Conservation (phyloP, 805 yeast genomes). For the Saturnispora diversa region DNA sequence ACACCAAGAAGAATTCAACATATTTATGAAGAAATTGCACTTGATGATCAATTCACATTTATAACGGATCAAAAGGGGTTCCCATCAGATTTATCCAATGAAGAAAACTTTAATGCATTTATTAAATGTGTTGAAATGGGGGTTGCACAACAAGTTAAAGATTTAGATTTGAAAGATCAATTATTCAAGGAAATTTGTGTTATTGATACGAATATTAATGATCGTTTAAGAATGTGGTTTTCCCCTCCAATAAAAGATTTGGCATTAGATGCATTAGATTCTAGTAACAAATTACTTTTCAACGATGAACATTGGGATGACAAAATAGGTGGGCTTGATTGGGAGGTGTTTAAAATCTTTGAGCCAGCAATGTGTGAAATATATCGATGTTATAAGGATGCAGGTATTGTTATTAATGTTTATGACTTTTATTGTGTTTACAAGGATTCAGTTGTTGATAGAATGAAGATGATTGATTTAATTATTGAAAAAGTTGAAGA, state of each 20-base stretch:
- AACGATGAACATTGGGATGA: slow-evolving; percentile 22
- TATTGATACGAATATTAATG: slow-evolving; percentile 25
- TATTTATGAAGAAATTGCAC: slow-evolving; percentile 19
- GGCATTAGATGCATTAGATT: slow-evolving; percentile 34
- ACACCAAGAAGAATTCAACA: slow-evolving; percentile 14
- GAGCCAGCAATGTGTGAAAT: slow-evolving; percentile 49
- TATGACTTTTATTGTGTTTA: slow-evolving; percentile 31
- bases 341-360: slow-evolving; percentile 29
- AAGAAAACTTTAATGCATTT: slow-evolving; percentile 11
- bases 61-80: slow-evolving; percentile 13
- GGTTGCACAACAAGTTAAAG: slow-evolving; percentile 17
- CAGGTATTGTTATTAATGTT: slow-evolving; percentile 45
- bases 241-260: slow-evolving; percentile 38
- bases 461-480: slow-evolving; percentile 16
- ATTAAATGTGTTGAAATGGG: slow-evolving; percentile 16
- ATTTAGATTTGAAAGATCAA: slow-evolving; percentile 21
- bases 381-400: slow-evolving; percentile 69
- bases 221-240: slow-evolving; percentile 28
- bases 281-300: slow-evolving; percentile 30
- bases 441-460: slow-evolving; percentile 26
- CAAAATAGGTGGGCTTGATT: slow-evolving; percentile 14
- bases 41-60: slow-evolving; percentile 22
- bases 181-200: slow-evolving; percentile 38
- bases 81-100: slow-evolving; percentile 7
- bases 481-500: slow-evolving; percentile 10